Percentiles rank a stretch among this genome's conserved stretches.
Evolutionary conservation across 2,329 filamentous ascomycete species (phyloP).

Genomic region (Shiraia sp.): DNA sequence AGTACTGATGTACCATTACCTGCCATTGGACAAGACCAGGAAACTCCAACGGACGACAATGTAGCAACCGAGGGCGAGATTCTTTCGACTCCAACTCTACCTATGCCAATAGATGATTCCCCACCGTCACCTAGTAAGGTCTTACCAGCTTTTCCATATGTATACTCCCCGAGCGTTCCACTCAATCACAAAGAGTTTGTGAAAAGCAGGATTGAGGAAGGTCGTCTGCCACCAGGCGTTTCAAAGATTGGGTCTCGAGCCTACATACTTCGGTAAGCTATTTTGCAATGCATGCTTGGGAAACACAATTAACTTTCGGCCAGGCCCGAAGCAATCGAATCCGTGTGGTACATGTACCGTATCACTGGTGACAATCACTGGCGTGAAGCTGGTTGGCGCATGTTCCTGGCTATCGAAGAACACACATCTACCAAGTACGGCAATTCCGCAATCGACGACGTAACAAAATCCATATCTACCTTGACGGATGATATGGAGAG

Average conservation of each 20-base stretch:
- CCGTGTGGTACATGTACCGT: conserved; percentile 76
- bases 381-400: conserved; percentile 72
- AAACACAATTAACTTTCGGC: conserved; percentile 2
- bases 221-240: conserved; percentile 59
- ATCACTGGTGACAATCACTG: conserved; percentile 69
- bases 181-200: conserved; percentile 43
- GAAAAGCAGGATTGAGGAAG: conserved; percentile 44
- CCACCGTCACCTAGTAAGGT: conserved; percentile 18
- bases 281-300: background rate
- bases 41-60: too few species aligned
- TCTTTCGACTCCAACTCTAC: too few species aligned
- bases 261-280: conserved; percentile 63
- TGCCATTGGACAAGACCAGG: too few species aligned
- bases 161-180: conserved; percentile 37
- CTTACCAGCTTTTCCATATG: conserved; percentile 31
- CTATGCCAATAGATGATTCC: conserved; percentile 17
- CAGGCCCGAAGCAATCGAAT: conserved; percentile 76
- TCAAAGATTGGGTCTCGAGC: conserved; percentile 58
- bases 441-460: conserved; percentile 68
- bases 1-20: conserved; percentile 16
- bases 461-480: conserved; percentile 55
- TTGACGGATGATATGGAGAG: conserved; percentile 70
- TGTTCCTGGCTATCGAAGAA: conserved; percentile 68
- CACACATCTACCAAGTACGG: conserved; percentile 66
- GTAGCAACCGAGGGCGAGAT: too few species aligned